Evolutionary conservation across 2,329 filamentous ascomycete species (phyloP), one percentile per base, ranked within the genome.

Genomic region (Incumbomyces lentus): DNA sequence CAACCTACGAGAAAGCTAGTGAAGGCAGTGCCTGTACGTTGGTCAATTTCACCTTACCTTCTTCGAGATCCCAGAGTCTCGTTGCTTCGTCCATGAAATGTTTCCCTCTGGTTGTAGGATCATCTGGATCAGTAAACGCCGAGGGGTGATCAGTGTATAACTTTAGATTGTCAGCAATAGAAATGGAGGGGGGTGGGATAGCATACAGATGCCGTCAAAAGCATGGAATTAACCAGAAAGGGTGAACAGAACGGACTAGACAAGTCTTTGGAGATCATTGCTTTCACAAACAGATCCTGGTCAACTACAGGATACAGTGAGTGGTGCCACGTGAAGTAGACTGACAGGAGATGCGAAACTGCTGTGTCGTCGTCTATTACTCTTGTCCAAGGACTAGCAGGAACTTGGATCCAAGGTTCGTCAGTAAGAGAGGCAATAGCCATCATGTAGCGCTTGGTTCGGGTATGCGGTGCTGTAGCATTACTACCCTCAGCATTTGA

Each of bases 261-360:
- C 10, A 57, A n/a, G n/a, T 60, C 48, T 2, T 58, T 58, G 10
- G 58, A 52, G 47, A 50, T 53, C 63, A 66, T 66, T 33, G 60
- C 62, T 17, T 54, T 49, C 6, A 66, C 44, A 41, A 66, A 65
- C 16, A 60, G 32, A 19, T 61, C 57, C 13, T 52, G 50, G 30
- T 64, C 59, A 33, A 64, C 46, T 56, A 58, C 60, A 42, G 60
- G 52, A 35, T 55, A 58, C 14, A 55, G 52, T 11, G 50, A 54
- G 42, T 60, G 58, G 14, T 52, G 56, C 61, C 62, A 64, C 6
- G 61, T 61, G 16, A 63, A 54, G 50, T 58, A 63, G 6, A 63
- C 42, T 2, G 61, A 62, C 2, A 63, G 42, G 19, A 64, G 46
- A 33, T 63, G 60, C 0, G 60, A 62, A 2, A 63, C 59, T 6